Conservation (phyloP, 2,329 filamentous ascomycete species). For the Arthrobotrys conoides region DNA sequence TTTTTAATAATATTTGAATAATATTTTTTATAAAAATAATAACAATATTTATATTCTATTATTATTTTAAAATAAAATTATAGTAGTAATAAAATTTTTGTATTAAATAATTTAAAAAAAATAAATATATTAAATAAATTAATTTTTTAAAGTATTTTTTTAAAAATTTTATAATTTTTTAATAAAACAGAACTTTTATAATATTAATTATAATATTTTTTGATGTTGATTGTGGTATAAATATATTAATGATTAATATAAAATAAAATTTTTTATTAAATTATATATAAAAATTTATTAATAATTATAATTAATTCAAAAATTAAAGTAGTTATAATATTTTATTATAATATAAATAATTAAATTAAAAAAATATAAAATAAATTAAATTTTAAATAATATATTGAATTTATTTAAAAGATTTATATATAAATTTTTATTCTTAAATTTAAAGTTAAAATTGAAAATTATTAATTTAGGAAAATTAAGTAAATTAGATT, state of each 20-base stretch:
- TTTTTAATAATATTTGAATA: not conserved
- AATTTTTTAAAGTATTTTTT: constrained; percentile 10
- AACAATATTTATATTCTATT: not conserved
- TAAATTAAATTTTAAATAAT: too few relatives aligned
- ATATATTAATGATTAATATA: constrained; percentile 3
- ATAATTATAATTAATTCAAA: constrained; percentile 8
- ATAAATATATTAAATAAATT: constrained; percentile 12
- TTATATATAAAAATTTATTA: not conserved
- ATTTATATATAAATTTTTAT: not conserved
- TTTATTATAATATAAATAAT: too few relatives aligned
- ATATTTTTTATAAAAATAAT: not conserved
- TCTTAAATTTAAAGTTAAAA: not conserved
- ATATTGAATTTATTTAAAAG: too few relatives aligned
- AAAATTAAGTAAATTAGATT: not conserved
- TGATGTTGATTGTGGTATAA: constrained; percentile 9
- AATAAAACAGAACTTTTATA: not conserved
- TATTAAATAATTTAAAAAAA: not conserved
- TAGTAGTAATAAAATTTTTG: not conserved
- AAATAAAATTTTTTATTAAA: constrained; percentile 8
- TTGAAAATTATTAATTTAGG: not conserved
- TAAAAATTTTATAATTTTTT: constrained; percentile 18
- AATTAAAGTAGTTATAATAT: not conserved
- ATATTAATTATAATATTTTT: constrained; percentile 17
- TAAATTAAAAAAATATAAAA: too few relatives aligned
- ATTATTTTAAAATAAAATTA: not conserved